Base-by-base conservation (phyloP, 2,329 filamentous ascomycete genomes). In the Aureobasidium sp. region DNA sequence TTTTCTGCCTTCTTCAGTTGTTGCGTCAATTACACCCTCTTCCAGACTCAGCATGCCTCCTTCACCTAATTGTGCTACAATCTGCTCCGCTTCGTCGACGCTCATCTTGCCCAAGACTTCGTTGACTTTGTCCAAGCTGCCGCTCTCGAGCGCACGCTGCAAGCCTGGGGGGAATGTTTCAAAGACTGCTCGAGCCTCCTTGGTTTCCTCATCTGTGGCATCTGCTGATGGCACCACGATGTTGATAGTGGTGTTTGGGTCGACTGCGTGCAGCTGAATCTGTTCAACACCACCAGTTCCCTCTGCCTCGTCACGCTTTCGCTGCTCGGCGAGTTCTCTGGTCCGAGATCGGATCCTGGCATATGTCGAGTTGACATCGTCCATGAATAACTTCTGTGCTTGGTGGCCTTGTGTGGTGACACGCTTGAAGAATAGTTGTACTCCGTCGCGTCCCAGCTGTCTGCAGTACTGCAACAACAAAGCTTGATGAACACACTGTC, bases 191-290 rank as follows among this genome's bases (percentile, higher is more conserved):
- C 91, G 78, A 0, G 82, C 82, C 56, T 78, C 74, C 58, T 83
- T 76, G 50, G 77, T 78, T 50, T 79, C 82, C 32, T 78, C 74
- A 6, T 72, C 72, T 1, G 80, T 78, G 49, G 90, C 83, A 21
- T 82, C 77, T 61, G 83, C 86, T 21, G 85, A 76, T 11, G 93
- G 91, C 14, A 95, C 85, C 52, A 73, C 79, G 70, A 97, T 95
- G 66, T 86, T 87, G 68, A 97, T 95, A 55, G 85, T 83, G 0
- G 90, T 95, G 51, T 86, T 86, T 0, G 90, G 90, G 67, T 96
- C 90, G n/a, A 98, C 90, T 12, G 93, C 91, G 67, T 98, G 93
- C 41, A 98, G 79, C 71, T 98, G 94, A 61, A 98, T 98, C 70
- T 96, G 91, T 73, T 98, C 93, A 8, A 95, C 86, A 17, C 85